phyloP scores from a whole-genome alignment of 768 basidiomycete genomes.

The Coprinopsis sp. region DNA sequence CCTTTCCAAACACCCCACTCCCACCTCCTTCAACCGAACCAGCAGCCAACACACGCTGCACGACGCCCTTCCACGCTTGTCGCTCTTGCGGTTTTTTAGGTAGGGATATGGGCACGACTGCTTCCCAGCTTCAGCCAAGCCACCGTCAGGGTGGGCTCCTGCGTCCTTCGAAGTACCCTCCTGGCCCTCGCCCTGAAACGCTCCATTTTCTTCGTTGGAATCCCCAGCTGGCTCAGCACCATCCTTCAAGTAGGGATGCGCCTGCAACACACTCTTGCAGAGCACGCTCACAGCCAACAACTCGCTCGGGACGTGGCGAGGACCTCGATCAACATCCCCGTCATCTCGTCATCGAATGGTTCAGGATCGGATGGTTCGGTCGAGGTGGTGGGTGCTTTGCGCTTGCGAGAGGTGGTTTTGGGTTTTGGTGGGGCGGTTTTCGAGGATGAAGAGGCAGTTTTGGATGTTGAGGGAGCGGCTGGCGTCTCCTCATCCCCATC shows the following conservation, averaged over 20 bases:
- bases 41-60: slow-evolving; percentile 45
- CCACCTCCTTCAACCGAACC: slow-evolving; percentile 38
- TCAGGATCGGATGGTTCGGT: not conserved
- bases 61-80: slow-evolving; percentile 49
- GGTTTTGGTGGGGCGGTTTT: no score
- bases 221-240: no score
- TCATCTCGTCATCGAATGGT: slow-evolving; percentile 36
- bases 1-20: slow-evolving; percentile 67
- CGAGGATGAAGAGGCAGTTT: no score
- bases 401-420: no score
- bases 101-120: no score
- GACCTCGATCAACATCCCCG: slow-evolving; percentile 65
- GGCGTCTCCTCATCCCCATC: slow-evolving; percentile 11
- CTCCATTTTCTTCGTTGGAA: no score
- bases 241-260: slow-evolving; percentile 47
- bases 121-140: no score
- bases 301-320: slow-evolving; percentile 72
- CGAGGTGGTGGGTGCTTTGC: not conserved
- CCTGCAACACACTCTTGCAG: slow-evolving; percentile 46
- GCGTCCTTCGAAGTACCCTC: slow-evolving; percentile 23
- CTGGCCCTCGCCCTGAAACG: no score
- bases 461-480: not conserved
- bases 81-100: no score
- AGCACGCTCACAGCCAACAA: slow-evolving; percentile 53
- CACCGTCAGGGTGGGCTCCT: no score